These are phyloP conservation scores for Talaromyces islandicus DNA, from an alignment of 2,329 filamentous ascomycete species.

Conservation along the genomic window DNA sequence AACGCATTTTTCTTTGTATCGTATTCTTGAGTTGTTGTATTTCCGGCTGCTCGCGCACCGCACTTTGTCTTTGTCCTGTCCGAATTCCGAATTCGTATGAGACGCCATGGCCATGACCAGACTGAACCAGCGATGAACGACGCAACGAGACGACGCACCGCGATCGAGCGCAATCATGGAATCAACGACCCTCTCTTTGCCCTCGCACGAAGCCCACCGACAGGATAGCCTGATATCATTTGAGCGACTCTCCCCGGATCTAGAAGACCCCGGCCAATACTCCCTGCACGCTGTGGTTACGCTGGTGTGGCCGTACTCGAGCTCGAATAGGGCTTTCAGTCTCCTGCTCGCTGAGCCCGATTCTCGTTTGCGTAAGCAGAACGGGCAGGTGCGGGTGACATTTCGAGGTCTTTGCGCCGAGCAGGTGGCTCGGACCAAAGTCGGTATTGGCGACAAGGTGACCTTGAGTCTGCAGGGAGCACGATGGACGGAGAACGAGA, in stretches of 20 bases:
- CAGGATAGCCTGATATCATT: slow-evolving; percentile 29
- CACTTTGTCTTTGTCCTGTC: background rate
- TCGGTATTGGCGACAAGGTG: slow-evolving; percentile 76
- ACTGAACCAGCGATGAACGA: slow-evolving; percentile 5
- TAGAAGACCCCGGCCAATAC: slow-evolving; percentile 19
- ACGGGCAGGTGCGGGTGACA: slow-evolving; percentile 74
- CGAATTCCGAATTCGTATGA: slow-evolving; percentile 3
- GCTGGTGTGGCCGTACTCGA: slow-evolving; percentile 87
- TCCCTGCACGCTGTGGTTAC: slow-evolving; percentile 67
- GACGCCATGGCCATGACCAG: slow-evolving; percentile 4
- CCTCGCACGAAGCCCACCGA: slow-evolving; percentile 17
- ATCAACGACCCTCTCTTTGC: slow-evolving; percentile 16
- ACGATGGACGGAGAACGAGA: slow-evolving; percentile 54
- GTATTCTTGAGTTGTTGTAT: background rate
- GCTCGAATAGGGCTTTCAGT: slow-evolving; percentile 64
- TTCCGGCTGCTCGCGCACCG: background rate
- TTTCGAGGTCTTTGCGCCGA: slow-evolving; percentile 67
- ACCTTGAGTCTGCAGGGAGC: slow-evolving; percentile 63
- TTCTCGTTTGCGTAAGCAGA: slow-evolving; percentile 67
- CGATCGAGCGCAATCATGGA: slow-evolving; percentile 22
- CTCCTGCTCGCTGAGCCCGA: slow-evolving; percentile 81
- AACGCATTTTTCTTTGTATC: background rate
- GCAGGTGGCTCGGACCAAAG: slow-evolving; percentile 57
- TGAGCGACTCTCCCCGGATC: slow-evolving; percentile 33
- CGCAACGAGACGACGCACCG: background rate